Evolutionary conservation across 441 rosid genomes (phyloP).

Genomic region (Gossypium aridum): DNA sequence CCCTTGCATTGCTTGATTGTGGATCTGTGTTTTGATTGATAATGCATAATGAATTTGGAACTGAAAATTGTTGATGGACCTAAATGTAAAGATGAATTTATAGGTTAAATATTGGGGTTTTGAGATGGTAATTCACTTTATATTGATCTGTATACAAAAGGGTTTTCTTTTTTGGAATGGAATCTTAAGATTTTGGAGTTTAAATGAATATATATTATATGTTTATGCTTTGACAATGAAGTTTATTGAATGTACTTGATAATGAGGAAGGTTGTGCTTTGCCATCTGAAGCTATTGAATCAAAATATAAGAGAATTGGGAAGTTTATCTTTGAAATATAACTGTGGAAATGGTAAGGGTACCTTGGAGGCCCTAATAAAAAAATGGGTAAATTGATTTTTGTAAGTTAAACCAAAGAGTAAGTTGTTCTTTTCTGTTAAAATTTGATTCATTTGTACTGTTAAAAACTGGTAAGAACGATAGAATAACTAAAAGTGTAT

Average conservation of each 20-base stretch:
- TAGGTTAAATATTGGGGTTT: background rate
- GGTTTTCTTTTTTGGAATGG: background rate
- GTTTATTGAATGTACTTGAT: background rate
- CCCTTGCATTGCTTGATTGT: constrained; percentile 2
- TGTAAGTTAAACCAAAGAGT: too few relatives aligned
- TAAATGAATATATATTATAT: background rate
- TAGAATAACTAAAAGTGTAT: too few relatives aligned
- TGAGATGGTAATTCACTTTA: background rate
- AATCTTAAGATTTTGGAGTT: background rate
- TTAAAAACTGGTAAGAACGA: too few relatives aligned
- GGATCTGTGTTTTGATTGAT: background rate
- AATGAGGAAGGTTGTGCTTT: background rate
- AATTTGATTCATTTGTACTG: too few relatives aligned
- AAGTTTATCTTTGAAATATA: background rate
- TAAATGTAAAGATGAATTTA: background rate
- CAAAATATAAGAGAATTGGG: background rate
- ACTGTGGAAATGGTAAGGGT: background rate
- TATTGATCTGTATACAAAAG: background rate
- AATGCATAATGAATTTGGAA: background rate
- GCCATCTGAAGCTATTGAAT: background rate
- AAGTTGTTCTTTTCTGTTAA: too few relatives aligned
- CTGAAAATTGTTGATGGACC: background rate
- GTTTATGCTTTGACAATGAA: background rate
- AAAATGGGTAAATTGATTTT: too few relatives aligned
- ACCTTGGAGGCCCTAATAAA: too few relatives aligned